Evolutionary conservation across 768 basidiomycete genomes (phyloP).

Genomic region (Lentinula boryana): DNA sequence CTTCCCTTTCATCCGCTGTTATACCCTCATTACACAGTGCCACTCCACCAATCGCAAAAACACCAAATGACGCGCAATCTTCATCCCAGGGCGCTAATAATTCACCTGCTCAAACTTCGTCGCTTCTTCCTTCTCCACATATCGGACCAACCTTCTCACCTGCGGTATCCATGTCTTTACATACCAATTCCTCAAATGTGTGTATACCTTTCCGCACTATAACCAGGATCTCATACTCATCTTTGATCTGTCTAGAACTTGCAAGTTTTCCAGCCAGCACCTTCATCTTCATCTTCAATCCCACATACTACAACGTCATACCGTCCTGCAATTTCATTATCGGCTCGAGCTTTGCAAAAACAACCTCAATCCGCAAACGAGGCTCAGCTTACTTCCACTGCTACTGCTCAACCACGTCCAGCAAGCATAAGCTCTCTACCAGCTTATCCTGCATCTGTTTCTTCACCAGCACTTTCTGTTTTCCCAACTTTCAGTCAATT

Average conservation of each 20-base stretch:
- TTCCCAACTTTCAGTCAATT: slow-evolving; percentile 13
- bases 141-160: background rate
- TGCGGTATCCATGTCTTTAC: background rate
- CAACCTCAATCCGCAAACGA: background rate
- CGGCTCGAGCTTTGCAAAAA: background rate
- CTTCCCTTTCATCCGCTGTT: slow-evolving; percentile 11
- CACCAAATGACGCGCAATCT: background rate
- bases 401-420: background rate
- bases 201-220: background rate
- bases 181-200: background rate
- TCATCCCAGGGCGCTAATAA: background rate
- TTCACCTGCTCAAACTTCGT: background rate
- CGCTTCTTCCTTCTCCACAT: background rate
- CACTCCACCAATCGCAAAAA: background rate
- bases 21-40: background rate
- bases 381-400: background rate
- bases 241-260: background rate
- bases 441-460: slow-evolving; percentile 3
- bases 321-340: background rate
- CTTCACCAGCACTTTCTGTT: slow-evolving; percentile 6
- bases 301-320: background rate
- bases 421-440: background rate
- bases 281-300: background rate
- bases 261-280: background rate
- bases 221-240: background rate